Base-by-base conservation (phyloP, 208 protist species). In the Blastocrithidia nonstop region DNA sequence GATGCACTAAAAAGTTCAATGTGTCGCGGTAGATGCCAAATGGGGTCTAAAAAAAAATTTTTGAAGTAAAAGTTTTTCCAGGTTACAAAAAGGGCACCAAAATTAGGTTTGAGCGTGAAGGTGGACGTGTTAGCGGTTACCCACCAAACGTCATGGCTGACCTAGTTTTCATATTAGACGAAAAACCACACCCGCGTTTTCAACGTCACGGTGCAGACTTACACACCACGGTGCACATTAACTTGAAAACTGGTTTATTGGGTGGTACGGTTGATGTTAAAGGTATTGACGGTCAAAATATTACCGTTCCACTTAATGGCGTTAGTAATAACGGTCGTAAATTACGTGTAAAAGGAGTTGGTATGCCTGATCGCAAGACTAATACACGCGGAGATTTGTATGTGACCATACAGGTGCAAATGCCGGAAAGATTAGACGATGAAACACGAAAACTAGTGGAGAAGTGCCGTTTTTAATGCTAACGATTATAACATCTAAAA, bases 81-180 rank as follows among this genome's bases (percentile, higher is more conserved):
- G 95, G 95, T 11, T 98, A 93, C 75, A 96, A 96, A 71, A 87
- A 81, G 48, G 95, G 95, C 23, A 98, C 95, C 15, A 98, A 98
- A 69, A 78, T 98, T 22, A 85, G 83, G 25, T 98, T 96, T 50
- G 71, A 79, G 47, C 53, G 66, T 4, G 82, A 94, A 40, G 86
- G 86, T 27, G 86, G 82, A 6, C 60, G 63, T 23, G 76, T 92
- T 28, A 65, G 88, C 33, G 82, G 82, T 4, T 85, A 84, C 45
- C 71, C 90, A 25, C 78, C 80, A 15, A 88, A 87, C 50, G 78
- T 84, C 6, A 65, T 95, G 26, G 90, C 93, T 6, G 94, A 98
- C 57, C 82, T 98, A 71, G 88, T 97, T 6, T 97, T 97, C 50
- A 78, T 97, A 1, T 43, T 98, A 6, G 79, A 96, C 52, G 91